A percentile compares a stretch with the other conserved stretches of the same genome.
phyloP scores from a whole-genome alignment of 116 monocot genomes.

The Iris pallida region DNA sequence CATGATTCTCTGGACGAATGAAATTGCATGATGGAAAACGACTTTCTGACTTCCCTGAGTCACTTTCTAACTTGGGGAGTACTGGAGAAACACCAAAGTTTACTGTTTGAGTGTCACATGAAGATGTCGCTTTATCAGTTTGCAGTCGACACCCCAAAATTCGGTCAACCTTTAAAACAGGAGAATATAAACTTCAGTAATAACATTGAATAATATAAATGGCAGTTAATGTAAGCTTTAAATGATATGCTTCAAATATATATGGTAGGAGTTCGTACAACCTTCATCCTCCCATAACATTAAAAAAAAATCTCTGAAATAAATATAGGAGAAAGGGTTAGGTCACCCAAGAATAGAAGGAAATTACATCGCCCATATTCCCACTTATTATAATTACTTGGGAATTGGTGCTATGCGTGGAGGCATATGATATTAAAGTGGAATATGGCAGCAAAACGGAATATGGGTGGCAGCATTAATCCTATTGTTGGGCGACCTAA shows the following conservation, averaged over 20 bases:
- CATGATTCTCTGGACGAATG: constrained; percentile 6
- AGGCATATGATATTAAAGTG: too few species aligned
- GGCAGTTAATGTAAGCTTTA: not conserved
- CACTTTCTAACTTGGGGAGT: constrained; percentile 3
- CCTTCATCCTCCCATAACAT: too few species aligned
- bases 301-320: too few species aligned
- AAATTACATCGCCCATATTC: too few species aligned
- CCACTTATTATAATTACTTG: too few species aligned
- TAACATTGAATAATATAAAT: not conserved
- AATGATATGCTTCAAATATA: not conserved
- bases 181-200: constrained; percentile 3
- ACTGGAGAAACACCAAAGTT: constrained; percentile 12
- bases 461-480: too few species aligned
- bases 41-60: constrained; percentile 6
- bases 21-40: constrained; percentile 1
- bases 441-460: too few species aligned
- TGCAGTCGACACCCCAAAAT: constrained; percentile 79
- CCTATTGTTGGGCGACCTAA: too few species aligned
- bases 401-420: too few species aligned
- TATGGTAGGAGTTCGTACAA: too few species aligned
- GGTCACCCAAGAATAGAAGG: too few species aligned
- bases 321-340: too few species aligned
- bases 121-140: constrained; percentile 16
- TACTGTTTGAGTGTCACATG: constrained; percentile 9
- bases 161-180: constrained; percentile 71